Percentiles rank a stretch among this genome's conserved stretches.
Conservation (phyloP, 345 rosid genomes). For the Boechera retrofracta region DNA sequence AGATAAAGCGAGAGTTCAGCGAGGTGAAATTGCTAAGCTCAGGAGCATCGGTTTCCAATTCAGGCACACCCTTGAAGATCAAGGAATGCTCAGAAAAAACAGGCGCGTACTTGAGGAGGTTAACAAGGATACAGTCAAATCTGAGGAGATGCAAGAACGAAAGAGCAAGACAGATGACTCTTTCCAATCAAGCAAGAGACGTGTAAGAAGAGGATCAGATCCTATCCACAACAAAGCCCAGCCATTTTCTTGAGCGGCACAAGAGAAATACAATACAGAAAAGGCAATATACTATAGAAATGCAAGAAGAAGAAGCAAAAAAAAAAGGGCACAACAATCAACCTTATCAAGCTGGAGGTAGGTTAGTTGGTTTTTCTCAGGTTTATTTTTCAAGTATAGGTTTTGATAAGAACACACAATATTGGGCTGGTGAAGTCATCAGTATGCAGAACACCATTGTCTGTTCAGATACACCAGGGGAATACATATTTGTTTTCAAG, state of each 20-base stretch:
- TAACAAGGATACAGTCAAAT: constrained; percentile 44
- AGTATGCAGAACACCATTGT: constrained; percentile 43
- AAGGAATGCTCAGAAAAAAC: constrained; percentile 34
- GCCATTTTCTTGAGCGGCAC: constrained; percentile 40
- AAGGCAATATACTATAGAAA: constrained; percentile 43
- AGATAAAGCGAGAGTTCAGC: constrained; percentile 40
- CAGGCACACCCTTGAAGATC: constrained; percentile 43
- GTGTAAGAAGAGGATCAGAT: constrained; percentile 77
- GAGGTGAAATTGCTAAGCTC: constrained; percentile 48
- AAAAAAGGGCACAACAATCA: constrained; percentile 19
- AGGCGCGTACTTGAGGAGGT: constrained; percentile 52
- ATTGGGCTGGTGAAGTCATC: constrained; percentile 41
- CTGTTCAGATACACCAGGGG: constrained; percentile 44
- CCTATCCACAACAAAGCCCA: constrained; percentile 82
- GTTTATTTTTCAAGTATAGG: constrained; percentile 38
- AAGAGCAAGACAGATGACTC: constrained; percentile 53
- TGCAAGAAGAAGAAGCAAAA: background rate
- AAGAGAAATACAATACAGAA: constrained; percentile 45
- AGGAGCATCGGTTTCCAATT: constrained; percentile 44
- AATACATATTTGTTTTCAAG: constrained; percentile 33
- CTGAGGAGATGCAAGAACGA: constrained; percentile 47
- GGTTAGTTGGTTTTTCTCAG: constrained; percentile 51
- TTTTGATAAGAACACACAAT: constrained; percentile 40
- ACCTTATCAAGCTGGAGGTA: constrained; percentile 41
- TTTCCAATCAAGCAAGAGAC: constrained; percentile 73